These are phyloP conservation scores for Bryoerythrophyllum caledonicum DNA, from an alignment of 225 moss, liverwort and hornwort species.

Conservation along the genomic window DNA sequence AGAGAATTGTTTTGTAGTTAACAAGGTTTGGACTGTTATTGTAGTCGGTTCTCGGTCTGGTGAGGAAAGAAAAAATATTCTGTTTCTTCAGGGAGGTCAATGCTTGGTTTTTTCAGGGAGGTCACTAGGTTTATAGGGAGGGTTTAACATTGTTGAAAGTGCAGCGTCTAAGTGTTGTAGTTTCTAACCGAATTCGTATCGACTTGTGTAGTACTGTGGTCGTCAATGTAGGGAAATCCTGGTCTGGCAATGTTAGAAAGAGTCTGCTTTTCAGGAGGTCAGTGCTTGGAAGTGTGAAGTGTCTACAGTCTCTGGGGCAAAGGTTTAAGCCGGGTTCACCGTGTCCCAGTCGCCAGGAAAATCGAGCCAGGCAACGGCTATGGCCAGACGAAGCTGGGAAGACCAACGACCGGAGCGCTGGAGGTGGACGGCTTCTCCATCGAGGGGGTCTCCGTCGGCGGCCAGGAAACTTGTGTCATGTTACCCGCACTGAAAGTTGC, in stretches of 20 bases:
- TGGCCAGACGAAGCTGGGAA: slow-evolving; percentile 62
- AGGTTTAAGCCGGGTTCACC: background rate
- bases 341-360: slow-evolving; percentile 35
- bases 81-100: no score
- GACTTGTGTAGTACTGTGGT: background rate
- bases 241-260: background rate
- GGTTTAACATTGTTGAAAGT: no score
- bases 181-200: no score
- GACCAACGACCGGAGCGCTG: slow-evolving; percentile 53
- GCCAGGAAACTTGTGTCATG: slow-evolving; percentile 98
- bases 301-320: background rate
- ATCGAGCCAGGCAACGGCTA: slow-evolving; percentile 44
- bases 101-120: no score
- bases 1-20: no score
- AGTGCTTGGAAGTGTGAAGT: background rate
- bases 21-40: no score
- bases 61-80: no score
- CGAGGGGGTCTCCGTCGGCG: slow-evolving; percentile 94
- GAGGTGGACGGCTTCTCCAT: slow-evolving; percentile 83
- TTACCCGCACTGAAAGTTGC: slow-evolving; percentile 82
- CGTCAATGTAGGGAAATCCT: background rate
- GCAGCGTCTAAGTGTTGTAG: no score
- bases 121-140: no score
- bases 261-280: background rate
- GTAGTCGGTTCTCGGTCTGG: no score